Percentiles rank a stretch among this genome's conserved stretches.
phyloP scores from a whole-genome alignment of 352 stramenopile species.

The Phytopythium delawarense region DNA sequence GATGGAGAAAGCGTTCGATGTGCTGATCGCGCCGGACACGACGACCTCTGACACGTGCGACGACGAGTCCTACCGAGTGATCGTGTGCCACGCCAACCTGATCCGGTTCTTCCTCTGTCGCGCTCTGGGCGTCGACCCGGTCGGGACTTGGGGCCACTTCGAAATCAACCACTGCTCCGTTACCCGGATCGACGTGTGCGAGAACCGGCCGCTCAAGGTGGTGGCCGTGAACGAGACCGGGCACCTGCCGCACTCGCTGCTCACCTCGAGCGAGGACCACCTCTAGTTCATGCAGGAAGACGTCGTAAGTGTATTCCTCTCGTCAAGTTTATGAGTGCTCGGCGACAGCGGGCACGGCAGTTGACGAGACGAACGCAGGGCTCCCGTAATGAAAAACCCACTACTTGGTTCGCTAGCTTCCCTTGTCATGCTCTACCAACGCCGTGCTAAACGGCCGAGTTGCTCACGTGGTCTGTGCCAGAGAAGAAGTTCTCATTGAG shows the following conservation, averaged over 20 bases:
- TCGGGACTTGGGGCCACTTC: slow-evolving; percentile 71
- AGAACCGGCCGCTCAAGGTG: slow-evolving; percentile 65
- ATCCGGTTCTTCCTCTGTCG: slow-evolving; percentile 83
- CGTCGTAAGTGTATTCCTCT: not conserved
- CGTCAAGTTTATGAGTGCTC: not conserved
- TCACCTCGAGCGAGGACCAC: slow-evolving; percentile 84
- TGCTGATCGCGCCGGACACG: slow-evolving; percentile 33
- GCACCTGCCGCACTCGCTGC: slow-evolving; percentile 68
- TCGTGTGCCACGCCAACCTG: slow-evolving; percentile 82
- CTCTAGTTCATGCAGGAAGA: slow-evolving; percentile 25
- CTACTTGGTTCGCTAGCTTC: not conserved
- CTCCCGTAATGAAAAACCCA: not conserved
- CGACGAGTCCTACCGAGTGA: slow-evolving; percentile 51
- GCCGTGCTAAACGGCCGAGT: slow-evolving; percentile 24
- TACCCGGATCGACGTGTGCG: slow-evolving; percentile 70
- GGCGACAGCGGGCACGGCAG: not conserved
- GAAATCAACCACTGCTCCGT: slow-evolving; percentile 86
- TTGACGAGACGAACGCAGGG: not conserved
- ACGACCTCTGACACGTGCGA: slow-evolving; percentile 22
- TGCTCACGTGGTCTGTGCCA: slow-evolving; percentile 29
- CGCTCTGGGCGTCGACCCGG: slow-evolving; percentile 51
- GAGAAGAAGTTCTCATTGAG: slow-evolving; percentile 36
- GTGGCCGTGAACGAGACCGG: slow-evolving; percentile 78
- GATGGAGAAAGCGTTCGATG: slow-evolving; percentile 61
- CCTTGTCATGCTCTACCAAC: not conserved